Base-by-base conservation (phyloP, 1,284 basidiomycete genomes). In the Chalciporus piperatoides region DNA sequence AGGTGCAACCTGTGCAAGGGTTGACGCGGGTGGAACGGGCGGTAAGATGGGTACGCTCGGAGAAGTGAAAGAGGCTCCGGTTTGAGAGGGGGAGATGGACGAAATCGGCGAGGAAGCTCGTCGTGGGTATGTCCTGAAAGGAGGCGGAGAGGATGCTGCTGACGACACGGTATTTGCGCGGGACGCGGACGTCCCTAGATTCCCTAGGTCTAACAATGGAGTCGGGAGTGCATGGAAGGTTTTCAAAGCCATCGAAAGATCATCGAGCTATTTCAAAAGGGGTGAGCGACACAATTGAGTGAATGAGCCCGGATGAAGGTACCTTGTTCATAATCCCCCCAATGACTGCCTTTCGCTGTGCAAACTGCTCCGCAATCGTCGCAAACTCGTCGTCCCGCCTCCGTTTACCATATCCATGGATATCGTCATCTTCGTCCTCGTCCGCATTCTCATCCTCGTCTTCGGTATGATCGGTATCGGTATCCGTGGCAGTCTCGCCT, bases 321-420 rank as follows among this genome's bases (percentile, higher is more conserved):
- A 84, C 86, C 76, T 86, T 86, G 61, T 63, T 63, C 86, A 90
- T 88, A 32, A 90, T 83, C 33, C 72, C 76, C 46, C 80, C 75
- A 24, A 88, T 84, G 28, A 80, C 77, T 47, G 79, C 75, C 60
- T 81, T 86, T 41, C 84, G 74, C 12, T 81, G 81, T 46, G 78
- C 75, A 62, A 90, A 89, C 57, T 81, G 79, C 51, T 79, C 74
- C 8, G 82, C 76, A 32, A 88, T 70, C 52, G 73, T 79, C 7
- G 77, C 73, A 63, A 89, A 89, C 59, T 86, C 81, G 46, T 78
- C 78, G 54, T 84, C 82, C 51, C 80, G 72, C 38, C 71, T 69
- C 52, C 65, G 71, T 54, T 71, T 72, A 41, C 67, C 70, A 30
- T 71, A 70, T 49, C 78, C 77, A 45, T 73, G 73, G 1, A 51